phyloP scores from a whole-genome alignment of 2,329 filamentous ascomycete species.

The Colletotrichum sublineola region DNA sequence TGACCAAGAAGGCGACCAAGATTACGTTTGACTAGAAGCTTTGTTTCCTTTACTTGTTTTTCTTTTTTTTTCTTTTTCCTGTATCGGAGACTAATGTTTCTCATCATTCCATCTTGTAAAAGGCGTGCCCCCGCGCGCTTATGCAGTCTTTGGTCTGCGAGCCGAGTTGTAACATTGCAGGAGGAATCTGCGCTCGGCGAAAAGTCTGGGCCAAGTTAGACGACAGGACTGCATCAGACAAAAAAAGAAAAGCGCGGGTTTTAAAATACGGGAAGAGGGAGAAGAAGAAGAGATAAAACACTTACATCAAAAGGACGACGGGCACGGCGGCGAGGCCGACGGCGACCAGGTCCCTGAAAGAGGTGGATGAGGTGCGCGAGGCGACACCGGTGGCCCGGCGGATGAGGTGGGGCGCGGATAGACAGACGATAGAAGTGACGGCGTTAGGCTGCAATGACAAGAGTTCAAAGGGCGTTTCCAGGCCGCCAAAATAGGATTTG shows the following conservation, averaged over 20 bases:
- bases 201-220: constrained; percentile 56
- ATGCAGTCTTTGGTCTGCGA: constrained; percentile 45
- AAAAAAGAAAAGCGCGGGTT: background rate
- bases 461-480: constrained; percentile 58
- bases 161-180: constrained; percentile 63
- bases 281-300: constrained; percentile 45
- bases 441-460: constrained; percentile 59
- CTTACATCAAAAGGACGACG: constrained; percentile 72
- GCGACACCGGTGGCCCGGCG: constrained; percentile 44
- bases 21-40: constrained; percentile 81
- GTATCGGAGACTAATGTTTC: background rate
- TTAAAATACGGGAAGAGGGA: background rate
- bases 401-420: constrained; percentile 59
- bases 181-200: constrained; percentile 68
- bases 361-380: constrained; percentile 22
- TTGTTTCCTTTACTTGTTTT: background rate
- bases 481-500: constrained; percentile 67
- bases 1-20: constrained; percentile 87
- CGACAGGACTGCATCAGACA: constrained; percentile 34
- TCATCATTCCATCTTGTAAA: background rate
- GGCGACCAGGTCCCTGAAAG: constrained; percentile 58
- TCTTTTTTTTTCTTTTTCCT: background rate
- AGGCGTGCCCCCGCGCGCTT: background rate
- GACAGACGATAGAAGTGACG: constrained; percentile 58
- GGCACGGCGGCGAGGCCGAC: constrained; percentile 64